Evolutionary conservation across 2,329 filamentous ascomycete species (phyloP), one percentile per base, ranked within the genome.

Genomic region (Dactylella cylindrospora): DNA sequence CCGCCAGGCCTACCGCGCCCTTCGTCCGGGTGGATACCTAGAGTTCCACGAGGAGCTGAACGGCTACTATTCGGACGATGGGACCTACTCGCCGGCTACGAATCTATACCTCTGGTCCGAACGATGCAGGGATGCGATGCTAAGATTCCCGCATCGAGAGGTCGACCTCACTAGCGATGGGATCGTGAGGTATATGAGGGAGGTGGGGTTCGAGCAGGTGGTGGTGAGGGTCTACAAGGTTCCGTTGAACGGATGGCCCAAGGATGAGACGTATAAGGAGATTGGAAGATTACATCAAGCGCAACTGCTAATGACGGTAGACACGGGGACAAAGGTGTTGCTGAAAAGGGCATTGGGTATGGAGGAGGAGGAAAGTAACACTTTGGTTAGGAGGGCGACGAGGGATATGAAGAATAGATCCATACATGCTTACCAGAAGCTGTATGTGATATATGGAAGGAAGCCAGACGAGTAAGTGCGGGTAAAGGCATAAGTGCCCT

Each of bases 1-100:
- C 29, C 55, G 36, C 38, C 47, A 61, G 29, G 55, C 55, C 41
- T 65, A 53, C 67, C 72, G 74, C 29, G 80, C 78, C 55, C 71
- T 82, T 29, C 79, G 78, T 54, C 80, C 80, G 0, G 80, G 80
- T 33, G 80, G 79, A 10, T 82, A 77, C 76, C 75, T 82, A 33
- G 79, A 82, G 69, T 69, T 82, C 5, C 69, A 79, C 36, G 80
- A 82, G 45, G 49, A 55, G 25, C 39, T 55, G 6, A 31, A 54
- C 28, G 50, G 51, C 26, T 64, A 54, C 39, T 55, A 64, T 36
- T 64, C 59, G 43, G 59, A 64, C 45, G 59, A 64, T 22, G 59
- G 45, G 38, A 54, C 59, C 35, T 54, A 54, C 31, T 45, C 59
- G 50, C 38, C 49, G 38, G 46, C 52, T 28, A 61, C 55, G 28